Evolutionary conservation across 2,329 filamentous ascomycete species (phyloP).

Genomic region (Thielaviopsis punctulata): DNA sequence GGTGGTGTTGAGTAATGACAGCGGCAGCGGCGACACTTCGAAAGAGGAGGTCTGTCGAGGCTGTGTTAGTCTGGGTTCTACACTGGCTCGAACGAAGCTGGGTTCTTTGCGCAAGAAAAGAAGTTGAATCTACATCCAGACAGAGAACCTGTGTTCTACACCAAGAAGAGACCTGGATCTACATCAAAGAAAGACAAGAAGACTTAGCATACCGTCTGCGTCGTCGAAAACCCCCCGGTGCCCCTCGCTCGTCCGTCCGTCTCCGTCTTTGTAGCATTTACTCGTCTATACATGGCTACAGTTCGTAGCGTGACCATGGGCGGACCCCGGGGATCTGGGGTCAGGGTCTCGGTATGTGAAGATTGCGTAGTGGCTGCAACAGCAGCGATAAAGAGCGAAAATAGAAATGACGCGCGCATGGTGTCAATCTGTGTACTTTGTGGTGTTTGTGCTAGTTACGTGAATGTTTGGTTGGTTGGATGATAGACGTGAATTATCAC

Average conservation of each 20-base stretch:
- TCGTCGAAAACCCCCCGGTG: neutral
- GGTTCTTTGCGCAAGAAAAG: no score
- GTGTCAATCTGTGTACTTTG: neutral
- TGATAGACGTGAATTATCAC: neutral
- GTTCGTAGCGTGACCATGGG: neutral
- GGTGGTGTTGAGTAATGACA: constrained; percentile 8
- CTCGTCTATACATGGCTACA: neutral
- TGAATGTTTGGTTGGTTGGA: no score
- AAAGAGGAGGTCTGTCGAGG: neutral
- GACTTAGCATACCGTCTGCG: neutral
- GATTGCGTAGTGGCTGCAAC: neutral
- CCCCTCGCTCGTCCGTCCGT: neutral
- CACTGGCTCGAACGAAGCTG: no score
- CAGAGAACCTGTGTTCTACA: no score
- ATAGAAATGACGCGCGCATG: neutral
- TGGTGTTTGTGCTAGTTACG: neutral
- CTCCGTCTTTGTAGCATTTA: neutral
- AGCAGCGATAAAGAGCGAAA: neutral
- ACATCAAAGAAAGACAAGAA: no score
- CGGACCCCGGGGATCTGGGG: neutral
- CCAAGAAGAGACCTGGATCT: no score
- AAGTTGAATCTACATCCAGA: no score
- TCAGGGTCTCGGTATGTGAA: neutral
- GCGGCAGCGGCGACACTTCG: constrained; percentile 6
- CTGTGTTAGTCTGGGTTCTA: no score